These are phyloP conservation scores for Trichoderma aggressivum DNA, from an alignment of 2,329 filamentous ascomycete species.

Conservation along the genomic window DNA sequence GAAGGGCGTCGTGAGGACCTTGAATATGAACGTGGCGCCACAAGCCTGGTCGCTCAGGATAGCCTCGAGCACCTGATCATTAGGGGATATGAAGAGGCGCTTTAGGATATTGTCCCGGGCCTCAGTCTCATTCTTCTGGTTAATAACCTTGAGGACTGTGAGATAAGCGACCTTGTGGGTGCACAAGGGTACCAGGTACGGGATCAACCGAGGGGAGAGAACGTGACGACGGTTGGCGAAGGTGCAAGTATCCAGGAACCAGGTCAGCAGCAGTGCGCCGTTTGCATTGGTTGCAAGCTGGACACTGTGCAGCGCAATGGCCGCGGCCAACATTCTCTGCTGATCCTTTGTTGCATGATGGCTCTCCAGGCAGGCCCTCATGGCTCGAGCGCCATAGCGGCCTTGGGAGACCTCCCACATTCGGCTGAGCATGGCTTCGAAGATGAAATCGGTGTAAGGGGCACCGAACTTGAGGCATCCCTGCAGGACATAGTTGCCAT, in stretches of 20 bases:
- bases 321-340: conserved; percentile 88
- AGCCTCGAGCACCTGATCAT: conserved; percentile 81
- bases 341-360: conserved; percentile 94
- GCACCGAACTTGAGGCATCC: conserved; percentile 89
- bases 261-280: conserved; percentile 87
- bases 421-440: conserved; percentile 90
- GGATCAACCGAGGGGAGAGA: conserved; percentile 84
- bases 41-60: conserved; percentile 90
- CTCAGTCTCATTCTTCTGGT: conserved; percentile 91
- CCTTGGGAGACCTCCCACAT: conserved; percentile 95
- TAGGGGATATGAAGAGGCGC: conserved; percentile 86
- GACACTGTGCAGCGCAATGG: conserved; percentile 94
- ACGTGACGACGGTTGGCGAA: conserved; percentile 90
- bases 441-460: conserved; percentile 93
- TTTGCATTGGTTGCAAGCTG: conserved; percentile 96
- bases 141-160: conserved; percentile 96
- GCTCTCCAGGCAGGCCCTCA: conserved; percentile 94
- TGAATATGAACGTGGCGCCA: conserved; percentile 95
- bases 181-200: conserved; percentile 90
- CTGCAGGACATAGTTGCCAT: conserved; percentile 97
- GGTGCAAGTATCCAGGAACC: conserved; percentile 97
- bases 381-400: conserved; percentile 89
- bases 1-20: conserved; percentile 95
- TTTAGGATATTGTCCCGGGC: conserved; percentile 86
- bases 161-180: conserved; percentile 98